Conservation (phyloP, 768 basidiomycete species). For the Lactarius sanguifluus region DNA sequence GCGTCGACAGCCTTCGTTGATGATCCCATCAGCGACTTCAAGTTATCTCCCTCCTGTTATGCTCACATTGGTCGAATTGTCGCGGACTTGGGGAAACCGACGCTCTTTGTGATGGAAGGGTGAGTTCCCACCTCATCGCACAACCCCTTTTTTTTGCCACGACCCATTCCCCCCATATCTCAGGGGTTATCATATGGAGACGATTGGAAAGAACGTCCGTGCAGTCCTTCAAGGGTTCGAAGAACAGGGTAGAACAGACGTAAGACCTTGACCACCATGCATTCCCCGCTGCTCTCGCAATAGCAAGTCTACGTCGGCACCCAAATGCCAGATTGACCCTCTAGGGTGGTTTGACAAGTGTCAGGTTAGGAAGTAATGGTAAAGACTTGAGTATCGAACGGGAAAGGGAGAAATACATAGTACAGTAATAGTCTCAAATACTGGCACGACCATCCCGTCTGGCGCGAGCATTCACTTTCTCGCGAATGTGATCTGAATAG, state of each 20-base stretch:
- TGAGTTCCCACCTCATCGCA: slow-evolving; percentile 23
- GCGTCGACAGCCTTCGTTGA: slow-evolving; percentile 38
- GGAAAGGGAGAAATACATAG: slow-evolving; percentile 15
- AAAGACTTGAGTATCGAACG: slow-evolving; percentile 6
- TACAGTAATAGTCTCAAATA: slow-evolving; percentile 19
- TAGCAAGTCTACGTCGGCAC: background rate
- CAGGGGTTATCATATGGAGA: slow-evolving; percentile 36
- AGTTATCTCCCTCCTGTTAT: slow-evolving; percentile 34
- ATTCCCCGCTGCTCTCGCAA: background rate
- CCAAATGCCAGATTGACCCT: background rate
- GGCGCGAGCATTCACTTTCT: slow-evolving; percentile 27
- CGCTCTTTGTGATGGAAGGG: slow-evolving; percentile 42
- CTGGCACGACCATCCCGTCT: background rate
- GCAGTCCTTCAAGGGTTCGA: slow-evolving; percentile 35
- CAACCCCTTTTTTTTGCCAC: background rate
- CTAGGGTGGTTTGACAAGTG: slow-evolving; percentile 1
- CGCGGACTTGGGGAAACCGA: slow-evolving; percentile 26
- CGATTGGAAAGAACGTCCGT: slow-evolving; percentile 35
- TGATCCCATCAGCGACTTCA: slow-evolving; percentile 37
- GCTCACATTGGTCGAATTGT: slow-evolving; percentile 33
- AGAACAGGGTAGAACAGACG: background rate
- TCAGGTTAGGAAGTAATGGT: slow-evolving; percentile 7
- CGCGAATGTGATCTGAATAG: slow-evolving; percentile 29
- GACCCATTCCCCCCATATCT: too few relatives aligned
- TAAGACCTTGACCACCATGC: background rate